Base-by-base conservation (phyloP, 352 stramenopile species). In the Albugo candida region DNA sequence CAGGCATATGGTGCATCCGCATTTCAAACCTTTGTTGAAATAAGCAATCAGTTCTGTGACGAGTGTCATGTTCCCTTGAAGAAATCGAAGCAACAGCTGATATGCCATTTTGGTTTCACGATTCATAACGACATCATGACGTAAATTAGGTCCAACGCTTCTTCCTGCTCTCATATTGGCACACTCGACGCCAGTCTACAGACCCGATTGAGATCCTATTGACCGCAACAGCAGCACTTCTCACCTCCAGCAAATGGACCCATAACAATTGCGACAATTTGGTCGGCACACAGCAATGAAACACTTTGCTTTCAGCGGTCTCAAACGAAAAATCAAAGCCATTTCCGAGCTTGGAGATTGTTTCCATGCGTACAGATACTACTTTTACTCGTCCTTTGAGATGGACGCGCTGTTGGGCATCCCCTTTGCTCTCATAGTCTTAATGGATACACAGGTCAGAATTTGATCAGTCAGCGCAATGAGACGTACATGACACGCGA, bases 391-490 rank as follows among this genome's bases (percentile, higher is more conserved):
- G 70, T 40, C 79, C 79, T 52, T 92, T 92, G 24, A 92, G 54
- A 45, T 89, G 77, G 45, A 69, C 80, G 18, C 76, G 75, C 54
- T 92, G 87, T 47, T 75, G 79, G 48, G 79, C 79, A 51, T 92
- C 79, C 41, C 85, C 76, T 45, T 92, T 92, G 58, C 73, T 88
- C 51, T 92, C 79, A 49, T 92, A 92, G 54, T 92, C 68, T 81
- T 20, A 8, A 8, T 10, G 38, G 8, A 43, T 24, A 41, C 8
- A 43, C 36, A n/a, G 11, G 34, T 31, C 43, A 37, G 47, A 41
- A 56, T 20, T 21, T 14, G 48, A 42, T 19, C n/a, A 49, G 47
- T 13, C 1, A 24, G 20, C 8, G 38, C 14, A 16, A 41, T 41
- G 17, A 39, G 36, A 42, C 69, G 21, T 63, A 81, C 69, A 92